Evolutionary conservation across 345 rosid genomes (phyloP).

Genomic region (Citrus australasica): DNA sequence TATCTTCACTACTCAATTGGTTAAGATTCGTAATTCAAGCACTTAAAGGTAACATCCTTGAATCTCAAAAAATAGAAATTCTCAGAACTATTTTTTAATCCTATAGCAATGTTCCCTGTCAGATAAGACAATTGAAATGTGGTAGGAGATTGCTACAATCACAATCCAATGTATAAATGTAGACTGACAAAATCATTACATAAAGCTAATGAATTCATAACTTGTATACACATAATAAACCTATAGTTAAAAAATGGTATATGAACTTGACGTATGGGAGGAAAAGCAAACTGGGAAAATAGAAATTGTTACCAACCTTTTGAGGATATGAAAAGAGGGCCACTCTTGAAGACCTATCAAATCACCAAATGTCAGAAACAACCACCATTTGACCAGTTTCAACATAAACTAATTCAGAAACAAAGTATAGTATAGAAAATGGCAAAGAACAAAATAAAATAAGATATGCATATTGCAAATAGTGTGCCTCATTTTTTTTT

Average conservation of each 20-base stretch:
- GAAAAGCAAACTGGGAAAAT: not conserved
- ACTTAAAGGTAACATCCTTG: not conserved
- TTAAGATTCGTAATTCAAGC: not conserved
- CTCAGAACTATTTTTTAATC: not conserved
- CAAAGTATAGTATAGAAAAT: not conserved
- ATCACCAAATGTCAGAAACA: constrained; percentile 6
- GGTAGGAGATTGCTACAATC: not conserved
- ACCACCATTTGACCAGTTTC: not conserved
- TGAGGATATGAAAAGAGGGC: constrained; percentile 96
- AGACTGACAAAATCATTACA: not conserved
- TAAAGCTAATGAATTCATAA: not conserved
- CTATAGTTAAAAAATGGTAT: constrained; percentile 2
- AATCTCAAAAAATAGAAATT: not conserved
- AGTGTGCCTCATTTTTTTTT: not conserved
- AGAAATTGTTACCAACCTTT: constrained; percentile 58
- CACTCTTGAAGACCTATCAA: constrained; percentile 92
- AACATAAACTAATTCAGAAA: not conserved
- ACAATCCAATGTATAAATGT: not conserved
- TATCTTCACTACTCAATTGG: not conserved
- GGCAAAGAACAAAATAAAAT: not conserved
- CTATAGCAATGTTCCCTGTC: not conserved
- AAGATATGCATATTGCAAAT: not conserved
- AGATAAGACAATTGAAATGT: not conserved
- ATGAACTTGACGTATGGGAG: not conserved
- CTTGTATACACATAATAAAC: not conserved